Conservation (phyloP, 2,329 filamentous ascomycete genomes). For the Chalaropsis thielavioides region DNA sequence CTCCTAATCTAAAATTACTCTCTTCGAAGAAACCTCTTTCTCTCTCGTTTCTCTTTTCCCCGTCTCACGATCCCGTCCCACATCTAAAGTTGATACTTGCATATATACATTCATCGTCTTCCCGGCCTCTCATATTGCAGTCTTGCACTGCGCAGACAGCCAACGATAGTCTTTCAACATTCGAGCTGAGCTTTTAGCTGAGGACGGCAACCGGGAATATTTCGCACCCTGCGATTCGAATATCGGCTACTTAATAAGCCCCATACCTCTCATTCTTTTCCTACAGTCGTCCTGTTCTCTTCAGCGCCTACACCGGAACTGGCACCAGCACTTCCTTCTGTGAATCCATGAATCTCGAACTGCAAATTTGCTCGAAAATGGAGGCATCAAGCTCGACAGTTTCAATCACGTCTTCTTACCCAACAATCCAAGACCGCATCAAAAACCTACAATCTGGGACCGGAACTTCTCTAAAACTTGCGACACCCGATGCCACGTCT, state of each 20-base stretch:
- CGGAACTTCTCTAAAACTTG: not conserved
- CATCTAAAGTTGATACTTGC: not conserved
- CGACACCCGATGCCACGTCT: not conserved
- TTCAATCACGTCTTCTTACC: not conserved
- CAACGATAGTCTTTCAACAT: not conserved
- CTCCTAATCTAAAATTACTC: not conserved
- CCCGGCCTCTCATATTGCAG: too few species aligned
- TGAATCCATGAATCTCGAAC: not conserved
- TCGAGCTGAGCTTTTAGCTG: not conserved
- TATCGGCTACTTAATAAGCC: not conserved
- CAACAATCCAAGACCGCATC: not conserved
- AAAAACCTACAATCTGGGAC: not conserved
- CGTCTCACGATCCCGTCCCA: not conserved
- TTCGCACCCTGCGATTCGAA: not conserved
- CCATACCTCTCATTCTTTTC: not conserved
- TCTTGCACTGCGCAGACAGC: too few species aligned
- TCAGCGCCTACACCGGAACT: too few species aligned
- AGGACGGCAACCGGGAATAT: not conserved
- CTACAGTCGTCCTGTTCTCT: not conserved
- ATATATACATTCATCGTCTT: too few species aligned
- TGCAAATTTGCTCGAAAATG: not conserved
- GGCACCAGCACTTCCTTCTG: too few species aligned
- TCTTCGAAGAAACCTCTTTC: not conserved
- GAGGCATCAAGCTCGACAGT: not conserved
- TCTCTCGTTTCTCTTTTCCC: not conserved